phyloP scores from a whole-genome alignment of 371 early-diverging fungal species.

The Mucor irregularis region DNA sequence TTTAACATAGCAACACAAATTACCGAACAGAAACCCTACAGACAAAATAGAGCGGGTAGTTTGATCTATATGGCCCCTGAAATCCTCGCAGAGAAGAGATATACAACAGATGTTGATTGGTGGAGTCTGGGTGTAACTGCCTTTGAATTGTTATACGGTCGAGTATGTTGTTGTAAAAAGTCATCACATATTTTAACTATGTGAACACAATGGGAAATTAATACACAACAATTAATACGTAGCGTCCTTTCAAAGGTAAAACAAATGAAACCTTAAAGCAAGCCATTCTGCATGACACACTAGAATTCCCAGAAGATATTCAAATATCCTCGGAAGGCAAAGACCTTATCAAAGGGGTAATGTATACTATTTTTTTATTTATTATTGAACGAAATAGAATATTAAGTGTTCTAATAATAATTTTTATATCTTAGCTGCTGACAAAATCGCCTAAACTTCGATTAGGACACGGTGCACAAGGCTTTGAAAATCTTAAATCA shows the following conservation, averaged over 20 bases:
- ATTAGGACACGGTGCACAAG: slow-evolving; percentile 58
- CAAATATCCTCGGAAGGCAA: slow-evolving; percentile 51
- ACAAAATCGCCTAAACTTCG: slow-evolving; percentile 55
- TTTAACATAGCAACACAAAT: slow-evolving; percentile 81
- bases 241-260: slow-evolving; percentile 72
- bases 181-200: not conserved
- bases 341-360: slow-evolving; percentile 44
- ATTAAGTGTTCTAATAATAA: not conserved
- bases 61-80: slow-evolving; percentile 81
- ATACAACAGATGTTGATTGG: slow-evolving; percentile 77
- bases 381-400: not conserved
- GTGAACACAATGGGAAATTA: not conserved
- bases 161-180: too few relatives aligned
- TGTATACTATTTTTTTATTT: too few relatives aligned
- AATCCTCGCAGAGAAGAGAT: slow-evolving; percentile 65
- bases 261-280: slow-evolving; percentile 50
- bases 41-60: slow-evolving; percentile 64
- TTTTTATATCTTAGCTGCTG: slow-evolving; percentile 38
- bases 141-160: slow-evolving; percentile 80
- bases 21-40: slow-evolving; percentile 53
- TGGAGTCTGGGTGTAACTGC: slow-evolving; percentile 87
- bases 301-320: slow-evolving; percentile 59
- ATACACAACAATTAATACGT: too few relatives aligned
- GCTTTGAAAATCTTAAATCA: slow-evolving; percentile 51
- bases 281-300: slow-evolving; percentile 56